These are phyloP conservation scores for Wickerhamiella shivajii DNA, from an alignment of 805 yeast genomes.

Conservation along the genomic window DNA sequence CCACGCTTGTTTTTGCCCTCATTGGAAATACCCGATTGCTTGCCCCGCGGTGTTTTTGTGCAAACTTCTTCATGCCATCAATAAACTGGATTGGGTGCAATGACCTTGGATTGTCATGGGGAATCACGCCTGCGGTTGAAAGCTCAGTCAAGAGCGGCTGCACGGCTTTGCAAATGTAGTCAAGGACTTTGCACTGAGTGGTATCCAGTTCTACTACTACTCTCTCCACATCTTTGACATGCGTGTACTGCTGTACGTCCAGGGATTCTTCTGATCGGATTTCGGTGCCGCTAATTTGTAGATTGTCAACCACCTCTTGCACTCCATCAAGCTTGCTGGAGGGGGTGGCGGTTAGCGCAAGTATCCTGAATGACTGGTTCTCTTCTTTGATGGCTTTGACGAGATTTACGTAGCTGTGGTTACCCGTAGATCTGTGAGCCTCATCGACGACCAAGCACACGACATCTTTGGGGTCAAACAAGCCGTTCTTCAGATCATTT, in stretches of 20 bases:
- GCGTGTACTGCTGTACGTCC: conserved; percentile 71
- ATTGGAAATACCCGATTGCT: conserved; percentile 2
- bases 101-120: conserved; percentile 46
- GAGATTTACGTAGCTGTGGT: conserved; percentile 79
- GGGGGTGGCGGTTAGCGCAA: conserved; percentile 94
- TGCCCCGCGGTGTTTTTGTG: conserved; percentile 2
- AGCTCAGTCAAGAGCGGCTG: conserved; percentile 52
- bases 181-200: conserved; percentile 44
- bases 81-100: conserved; percentile 28
- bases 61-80: conserved; percentile 44
- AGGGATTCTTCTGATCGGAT: conserved; percentile 72
- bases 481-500: conserved; percentile 67
- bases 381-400: conserved; percentile 48
- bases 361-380: conserved; percentile 51
- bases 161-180: conserved; percentile 46
- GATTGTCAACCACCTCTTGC: conserved; percentile 64
- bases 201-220: conserved; percentile 38
- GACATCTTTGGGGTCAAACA: conserved; percentile 58
- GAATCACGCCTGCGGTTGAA: conserved; percentile 46
- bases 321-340: conserved; percentile 79
- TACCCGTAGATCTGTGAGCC: conserved; percentile 88
- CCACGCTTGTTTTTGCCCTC: conserved; percentile 33
- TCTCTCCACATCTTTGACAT: conserved; percentile 45
- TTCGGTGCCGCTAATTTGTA: conserved; percentile 63
- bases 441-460: conserved; percentile 80